phyloP scores from a whole-genome alignment of 352 stramenopile genomes.

The Pythium rhizo-oryzae region DNA sequence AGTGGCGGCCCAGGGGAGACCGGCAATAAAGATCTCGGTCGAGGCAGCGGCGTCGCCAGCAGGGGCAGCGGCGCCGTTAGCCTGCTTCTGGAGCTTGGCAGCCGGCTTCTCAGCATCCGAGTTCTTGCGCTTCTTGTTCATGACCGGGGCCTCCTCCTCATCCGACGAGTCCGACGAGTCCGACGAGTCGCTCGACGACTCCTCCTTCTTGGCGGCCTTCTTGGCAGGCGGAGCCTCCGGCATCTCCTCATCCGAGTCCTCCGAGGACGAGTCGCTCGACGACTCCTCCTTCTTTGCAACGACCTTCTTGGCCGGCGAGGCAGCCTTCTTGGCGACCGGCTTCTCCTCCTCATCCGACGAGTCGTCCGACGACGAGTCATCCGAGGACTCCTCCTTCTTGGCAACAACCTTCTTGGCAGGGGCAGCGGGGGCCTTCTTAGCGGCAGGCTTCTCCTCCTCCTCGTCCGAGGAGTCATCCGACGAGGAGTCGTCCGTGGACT shows the following conservation, averaged over 20 bases:
- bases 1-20: slow-evolving; percentile 94
- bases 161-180: slow-evolving; percentile 47
- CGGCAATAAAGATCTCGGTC: slow-evolving; percentile 90
- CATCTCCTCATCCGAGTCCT: slow-evolving; percentile 69
- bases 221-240: slow-evolving; percentile 56
- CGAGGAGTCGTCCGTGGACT: slow-evolving; percentile 27
- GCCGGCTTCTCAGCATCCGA: slow-evolving; percentile 59
- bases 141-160: slow-evolving; percentile 74
- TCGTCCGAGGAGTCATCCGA: slow-evolving; percentile 33
- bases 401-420: slow-evolving; percentile 42
- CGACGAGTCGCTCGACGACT: slow-evolving; percentile 39
- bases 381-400: slow-evolving; percentile 39
- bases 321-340: slow-evolving; percentile 50
- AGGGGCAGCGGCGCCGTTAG: slow-evolving; percentile 62
- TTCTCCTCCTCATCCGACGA: slow-evolving; percentile 68
- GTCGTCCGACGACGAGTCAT: slow-evolving; percentile 65
- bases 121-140: slow-evolving; percentile 86
- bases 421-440: slow-evolving; percentile 48
- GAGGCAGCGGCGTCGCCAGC: slow-evolving; percentile 51
- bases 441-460: slow-evolving; percentile 37
- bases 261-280: slow-evolving; percentile 40
- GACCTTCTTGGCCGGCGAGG: slow-evolving; percentile 43
- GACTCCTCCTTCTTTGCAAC: slow-evolving; percentile 50
- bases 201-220: slow-evolving; percentile 43
- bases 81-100: slow-evolving; percentile 76